Percentiles rank a stretch among this genome's conserved stretches.
Conservation (phyloP, 495 filamentous ascomycete genomes). For the Xylaria intraflava region DNA sequence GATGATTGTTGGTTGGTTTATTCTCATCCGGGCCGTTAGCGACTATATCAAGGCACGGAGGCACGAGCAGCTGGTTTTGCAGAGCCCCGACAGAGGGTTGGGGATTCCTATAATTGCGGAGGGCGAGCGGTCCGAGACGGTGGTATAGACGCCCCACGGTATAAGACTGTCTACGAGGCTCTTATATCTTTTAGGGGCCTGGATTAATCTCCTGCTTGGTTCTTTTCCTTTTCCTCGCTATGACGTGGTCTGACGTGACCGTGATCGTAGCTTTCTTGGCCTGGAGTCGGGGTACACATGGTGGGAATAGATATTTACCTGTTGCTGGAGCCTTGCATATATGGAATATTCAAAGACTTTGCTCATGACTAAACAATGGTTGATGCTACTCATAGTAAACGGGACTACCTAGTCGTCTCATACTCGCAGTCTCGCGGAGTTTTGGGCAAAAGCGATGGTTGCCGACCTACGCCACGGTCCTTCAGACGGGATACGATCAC, state of each 20-base stretch:
- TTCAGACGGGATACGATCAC: too few species aligned
- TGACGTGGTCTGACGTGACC: background rate
- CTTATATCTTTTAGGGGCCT: background rate
- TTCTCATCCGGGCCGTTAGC: slow-evolving; percentile 81
- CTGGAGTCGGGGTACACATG: background rate
- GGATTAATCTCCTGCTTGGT: background rate
- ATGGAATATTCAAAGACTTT: background rate
- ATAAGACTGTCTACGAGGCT: background rate
- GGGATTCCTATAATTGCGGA: slow-evolving; percentile 82
- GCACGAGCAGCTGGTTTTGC: slow-evolving; percentile 87
- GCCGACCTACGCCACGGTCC: too few species aligned
- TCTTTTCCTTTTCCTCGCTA: background rate
- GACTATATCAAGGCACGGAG: slow-evolving; percentile 81
- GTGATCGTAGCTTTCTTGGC: background rate
- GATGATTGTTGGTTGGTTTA: slow-evolving; percentile 98
- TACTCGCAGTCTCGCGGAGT: too few species aligned
- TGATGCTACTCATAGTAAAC: background rate
- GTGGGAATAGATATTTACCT: background rate
- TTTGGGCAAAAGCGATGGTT: too few species aligned
- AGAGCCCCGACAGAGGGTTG: slow-evolving; percentile 88
- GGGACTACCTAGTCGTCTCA: too few species aligned
- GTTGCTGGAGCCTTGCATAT: background rate
- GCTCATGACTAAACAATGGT: background rate
- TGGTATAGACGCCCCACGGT: slow-evolving; percentile 62
- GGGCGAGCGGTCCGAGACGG: slow-evolving; percentile 73